Conservation (phyloP, 805 yeast genomes). For the Metschnikowia lunata region DNA sequence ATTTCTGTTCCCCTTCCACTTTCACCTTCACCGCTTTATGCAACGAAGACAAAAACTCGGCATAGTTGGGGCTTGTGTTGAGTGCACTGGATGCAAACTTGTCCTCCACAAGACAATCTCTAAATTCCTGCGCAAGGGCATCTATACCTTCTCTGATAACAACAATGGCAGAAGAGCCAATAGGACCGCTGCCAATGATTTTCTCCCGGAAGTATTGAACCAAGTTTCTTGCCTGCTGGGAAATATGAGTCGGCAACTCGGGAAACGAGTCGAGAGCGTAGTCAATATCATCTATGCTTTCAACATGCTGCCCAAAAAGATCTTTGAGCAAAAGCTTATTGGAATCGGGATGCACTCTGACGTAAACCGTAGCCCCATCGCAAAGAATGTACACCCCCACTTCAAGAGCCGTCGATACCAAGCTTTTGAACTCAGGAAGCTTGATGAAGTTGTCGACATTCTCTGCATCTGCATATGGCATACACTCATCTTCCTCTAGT, state of each 20-base stretch:
- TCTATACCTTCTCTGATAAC: conserved; percentile 65
- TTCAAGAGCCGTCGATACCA: conserved; percentile 40
- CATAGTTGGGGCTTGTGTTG: conserved; percentile 46
- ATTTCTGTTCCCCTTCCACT: conserved; percentile 41
- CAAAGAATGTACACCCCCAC: conserved; percentile 80
- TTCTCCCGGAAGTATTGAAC: conserved; percentile 46
- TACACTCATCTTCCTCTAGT: conserved; percentile 52
- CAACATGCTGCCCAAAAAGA: conserved; percentile 58
- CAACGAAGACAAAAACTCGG: conserved; percentile 62
- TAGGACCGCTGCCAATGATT: conserved; percentile 25
- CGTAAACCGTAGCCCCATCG: conserved; percentile 54
- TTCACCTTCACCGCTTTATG: conserved; percentile 60
- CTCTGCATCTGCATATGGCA: conserved; percentile 25
- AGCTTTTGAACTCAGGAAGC: conserved; percentile 49
- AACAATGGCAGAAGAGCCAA: conserved; percentile 44
- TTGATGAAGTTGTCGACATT: conserved; percentile 42
- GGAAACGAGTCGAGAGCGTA: conserved; percentile 61
- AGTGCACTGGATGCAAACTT: conserved; percentile 14
- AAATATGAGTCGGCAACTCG: conserved; percentile 61
- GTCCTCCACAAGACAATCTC: conserved; percentile 71
- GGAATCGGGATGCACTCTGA: conserved; percentile 70
- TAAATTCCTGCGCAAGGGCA: conserved; percentile 49
- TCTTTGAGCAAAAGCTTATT: conserved; percentile 66
- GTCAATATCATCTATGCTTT: conserved; percentile 43
- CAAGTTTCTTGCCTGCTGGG: conserved; percentile 61